These are phyloP conservation scores for Xylaria curta DNA, from an alignment of 495 filamentous ascomycete species.

Conservation along the genomic window DNA sequence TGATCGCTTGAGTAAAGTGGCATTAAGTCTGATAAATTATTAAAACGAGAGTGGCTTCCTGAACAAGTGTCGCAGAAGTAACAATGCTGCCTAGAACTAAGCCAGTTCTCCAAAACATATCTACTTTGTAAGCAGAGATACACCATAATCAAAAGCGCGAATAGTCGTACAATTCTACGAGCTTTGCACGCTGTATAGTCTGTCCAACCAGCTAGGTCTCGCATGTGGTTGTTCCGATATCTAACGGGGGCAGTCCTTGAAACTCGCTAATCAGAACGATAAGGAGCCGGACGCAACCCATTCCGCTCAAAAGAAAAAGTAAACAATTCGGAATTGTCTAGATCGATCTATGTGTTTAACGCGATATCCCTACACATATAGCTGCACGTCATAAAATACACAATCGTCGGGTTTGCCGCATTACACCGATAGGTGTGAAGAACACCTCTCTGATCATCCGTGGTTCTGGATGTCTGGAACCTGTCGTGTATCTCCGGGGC, in stretches of 20 bases:
- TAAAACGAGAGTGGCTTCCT: not conserved
- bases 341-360: not conserved
- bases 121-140: not conserved
- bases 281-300: conserved; percentile 19
- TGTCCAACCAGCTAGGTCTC: too few relatives aligned
- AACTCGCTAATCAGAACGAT: conserved; percentile 33
- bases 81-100: not conserved
- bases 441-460: not conserved
- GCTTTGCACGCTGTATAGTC: not conserved
- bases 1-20: not conserved
- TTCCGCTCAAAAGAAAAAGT: conserved; percentile 20
- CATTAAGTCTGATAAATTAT: not conserved
- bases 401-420: not conserved
- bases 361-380: not conserved
- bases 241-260: conserved; percentile 22
- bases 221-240: not conserved
- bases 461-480: conserved; percentile 8
- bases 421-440: conserved; percentile 12
- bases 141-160: not conserved
- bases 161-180: not conserved
- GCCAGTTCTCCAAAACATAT: not conserved
- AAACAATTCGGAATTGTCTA: not conserved
- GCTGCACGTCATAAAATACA: conserved; percentile 1
- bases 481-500: not conserved
- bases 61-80: not conserved